Conservation (phyloP, 2,329 filamentous ascomycete species). For the Pseudopithomyces chartarum region DNA sequence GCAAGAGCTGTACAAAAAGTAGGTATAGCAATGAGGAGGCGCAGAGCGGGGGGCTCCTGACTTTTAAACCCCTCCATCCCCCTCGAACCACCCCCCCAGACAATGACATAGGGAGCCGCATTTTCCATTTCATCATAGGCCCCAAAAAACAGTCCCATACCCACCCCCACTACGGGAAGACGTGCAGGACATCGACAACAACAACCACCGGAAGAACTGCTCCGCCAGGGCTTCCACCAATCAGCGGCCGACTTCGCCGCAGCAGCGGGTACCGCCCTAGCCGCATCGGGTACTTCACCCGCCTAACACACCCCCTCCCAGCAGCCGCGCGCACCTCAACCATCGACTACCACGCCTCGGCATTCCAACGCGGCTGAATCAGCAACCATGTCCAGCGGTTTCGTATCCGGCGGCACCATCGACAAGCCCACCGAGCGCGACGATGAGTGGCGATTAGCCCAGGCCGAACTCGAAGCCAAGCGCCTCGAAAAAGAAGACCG, state of each 20-base stretch:
- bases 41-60: neutral
- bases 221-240: neutral
- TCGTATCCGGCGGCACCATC: slow-evolving; percentile 57
- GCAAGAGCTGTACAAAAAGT: neutral
- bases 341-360: neutral
- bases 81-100: neutral
- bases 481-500: slow-evolving; percentile 60
- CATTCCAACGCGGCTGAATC: neutral
- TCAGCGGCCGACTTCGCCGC: neutral
- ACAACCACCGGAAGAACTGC: slow-evolving; percentile 5
- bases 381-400: slow-evolving; percentile 52
- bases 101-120: neutral
- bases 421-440: slow-evolving; percentile 51
- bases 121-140: slow-evolving; percentile 8
- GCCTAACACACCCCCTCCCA: neutral
- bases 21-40: neutral
- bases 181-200: neutral
- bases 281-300: neutral
- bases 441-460: slow-evolving; percentile 68
- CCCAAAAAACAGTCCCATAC: neutral
- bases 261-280: neutral
- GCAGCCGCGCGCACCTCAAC: neutral
- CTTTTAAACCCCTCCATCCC: slow-evolving; percentile 1
- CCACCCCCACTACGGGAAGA: neutral
- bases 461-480: slow-evolving; percentile 67